Evolutionary conservation across 805 yeast species (phyloP).

Genomic region (Candida pini): DNA sequence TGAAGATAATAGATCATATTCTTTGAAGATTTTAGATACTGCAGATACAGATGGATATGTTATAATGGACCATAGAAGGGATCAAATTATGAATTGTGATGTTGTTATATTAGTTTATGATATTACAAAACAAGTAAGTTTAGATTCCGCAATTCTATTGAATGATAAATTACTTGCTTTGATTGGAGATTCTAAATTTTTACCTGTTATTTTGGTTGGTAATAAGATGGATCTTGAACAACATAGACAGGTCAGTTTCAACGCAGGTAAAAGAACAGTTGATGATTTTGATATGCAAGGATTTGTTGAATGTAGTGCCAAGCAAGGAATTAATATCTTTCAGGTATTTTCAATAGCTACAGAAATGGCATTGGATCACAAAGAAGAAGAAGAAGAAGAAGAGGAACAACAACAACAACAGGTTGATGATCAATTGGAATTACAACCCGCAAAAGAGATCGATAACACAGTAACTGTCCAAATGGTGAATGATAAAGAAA

Average conservation of each 20-base stretch:
- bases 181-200: conserved; percentile 10
- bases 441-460: too few relatives aligned
- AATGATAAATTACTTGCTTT: conserved; percentile 69
- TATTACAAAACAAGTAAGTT: conserved; percentile 43
- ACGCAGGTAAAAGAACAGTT: conserved; percentile 16
- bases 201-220: conserved; percentile 56
- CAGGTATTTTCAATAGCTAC: conserved; percentile 53
- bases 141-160: conserved; percentile 26
- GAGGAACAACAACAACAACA: background rate
- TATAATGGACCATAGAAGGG: conserved; percentile 15
- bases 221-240: conserved; percentile 71
- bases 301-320: conserved; percentile 74
- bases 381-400: background rate
- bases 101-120: conserved; percentile 46
- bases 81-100: conserved; percentile 32
- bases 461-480: too few relatives aligned
- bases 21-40: conserved; percentile 64
- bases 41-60: conserved; percentile 78
- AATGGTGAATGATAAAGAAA: too few relatives aligned
- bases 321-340: conserved; percentile 69
- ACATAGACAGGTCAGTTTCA: conserved; percentile 67
- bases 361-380: conserved; percentile 8
- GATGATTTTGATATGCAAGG: conserved; percentile 25
- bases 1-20: conserved; percentile 33
- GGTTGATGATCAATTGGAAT: background rate